Conservation (phyloP, 2,329 filamentous ascomycete species). For the Hypoxylon sp. region DNA sequence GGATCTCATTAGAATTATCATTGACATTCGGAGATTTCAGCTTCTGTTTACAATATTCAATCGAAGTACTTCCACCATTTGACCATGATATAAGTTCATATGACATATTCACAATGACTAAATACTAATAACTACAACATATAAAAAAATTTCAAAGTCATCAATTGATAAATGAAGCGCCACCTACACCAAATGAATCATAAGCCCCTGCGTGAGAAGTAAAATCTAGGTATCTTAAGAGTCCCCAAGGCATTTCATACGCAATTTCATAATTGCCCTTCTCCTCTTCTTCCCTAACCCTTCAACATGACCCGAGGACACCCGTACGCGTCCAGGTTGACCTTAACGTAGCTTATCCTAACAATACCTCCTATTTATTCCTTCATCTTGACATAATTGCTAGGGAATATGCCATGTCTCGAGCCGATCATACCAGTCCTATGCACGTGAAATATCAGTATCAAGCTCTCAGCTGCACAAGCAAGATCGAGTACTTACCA, state of each 20-base stretch:
- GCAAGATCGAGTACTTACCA: conserved; percentile 71
- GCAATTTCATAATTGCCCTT: conserved; percentile 32
- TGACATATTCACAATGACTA: conserved; percentile 7
- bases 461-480: background rate
- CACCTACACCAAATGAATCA: conserved; percentile 26
- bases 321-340: conserved; percentile 15
- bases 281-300: conserved; percentile 14
- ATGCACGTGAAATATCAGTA: conserved; percentile 3
- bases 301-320: conserved; percentile 22
- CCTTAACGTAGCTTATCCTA: background rate
- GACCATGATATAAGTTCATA: conserved; percentile 2
- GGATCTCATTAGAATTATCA: background rate
- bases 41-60: background rate
- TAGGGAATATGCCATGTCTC: conserved; percentile 92
- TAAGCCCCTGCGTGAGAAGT: conserved; percentile 27
- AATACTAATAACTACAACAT: background rate
- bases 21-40: background rate
- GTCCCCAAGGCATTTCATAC: conserved; percentile 32
- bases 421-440: conserved; percentile 91
- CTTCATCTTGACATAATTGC: conserved; percentile 80
- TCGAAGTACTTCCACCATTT: background rate
- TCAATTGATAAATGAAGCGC: conserved; percentile 21
- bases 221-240: conserved; percentile 40
- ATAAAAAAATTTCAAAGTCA: conserved; percentile 9
- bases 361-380: conserved; percentile 40